Conservation (phyloP, 768 basidiomycete species). For the Boletellus ananiceps region DNA sequence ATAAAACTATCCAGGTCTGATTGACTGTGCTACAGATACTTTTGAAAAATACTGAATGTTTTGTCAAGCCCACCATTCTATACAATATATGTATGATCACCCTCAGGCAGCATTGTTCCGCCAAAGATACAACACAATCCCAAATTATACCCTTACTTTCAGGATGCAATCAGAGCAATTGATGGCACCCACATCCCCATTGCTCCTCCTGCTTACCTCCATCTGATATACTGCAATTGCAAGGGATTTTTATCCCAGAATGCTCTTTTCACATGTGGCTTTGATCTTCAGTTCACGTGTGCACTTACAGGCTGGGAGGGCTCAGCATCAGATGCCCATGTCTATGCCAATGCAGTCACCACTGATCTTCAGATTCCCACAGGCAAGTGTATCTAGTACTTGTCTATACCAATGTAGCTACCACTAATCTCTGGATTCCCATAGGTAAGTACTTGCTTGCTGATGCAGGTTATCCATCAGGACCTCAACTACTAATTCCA, state of each 20-base stretch:
- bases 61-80: slow-evolving; percentile 1
- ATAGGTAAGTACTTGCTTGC: not conserved
- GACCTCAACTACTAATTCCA: not conserved
- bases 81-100: slow-evolving; percentile 17
- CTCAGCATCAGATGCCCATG: slow-evolving; percentile 31
- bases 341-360: slow-evolving; percentile 17
- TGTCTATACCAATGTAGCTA: too few species aligned
- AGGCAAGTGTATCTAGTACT: not conserved
- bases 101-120: slow-evolving; percentile 2
- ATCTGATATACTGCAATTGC: slow-evolving; percentile 6
- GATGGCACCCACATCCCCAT: not conserved
- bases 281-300: slow-evolving; percentile 35
- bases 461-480: not conserved
- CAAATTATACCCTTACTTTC: slow-evolving; percentile 32
- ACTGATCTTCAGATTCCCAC: not conserved
- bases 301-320: slow-evolving; percentile 40
- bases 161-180: slow-evolving; percentile 31
- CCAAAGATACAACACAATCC: slow-evolving; percentile 20
- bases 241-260: slow-evolving; percentile 34
- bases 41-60: not conserved
- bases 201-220: not conserved
- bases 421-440: too few species aligned
- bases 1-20: not conserved
- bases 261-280: slow-evolving; percentile 32
- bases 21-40: not conserved